Evolutionary conservation across 495 filamentous ascomycete species (phyloP).

Genomic region (Saxophila tyrrhenica): DNA sequence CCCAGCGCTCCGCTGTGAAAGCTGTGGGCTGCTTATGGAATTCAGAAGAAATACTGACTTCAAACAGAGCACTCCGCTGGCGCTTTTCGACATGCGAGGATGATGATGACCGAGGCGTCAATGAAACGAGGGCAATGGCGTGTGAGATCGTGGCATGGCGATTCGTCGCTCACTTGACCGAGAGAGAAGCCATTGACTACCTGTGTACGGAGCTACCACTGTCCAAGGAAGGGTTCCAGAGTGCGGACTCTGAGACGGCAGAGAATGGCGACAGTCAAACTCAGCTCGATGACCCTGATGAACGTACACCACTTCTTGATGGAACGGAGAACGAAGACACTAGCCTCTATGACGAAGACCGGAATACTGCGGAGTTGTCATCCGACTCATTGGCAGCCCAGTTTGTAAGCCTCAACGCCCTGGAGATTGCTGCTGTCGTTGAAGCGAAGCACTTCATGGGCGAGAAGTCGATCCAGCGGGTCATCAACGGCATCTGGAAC

Average conservation of each 20-base stretch:
- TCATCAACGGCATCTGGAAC: constrained; percentile 77
- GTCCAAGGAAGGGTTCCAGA: neutral
- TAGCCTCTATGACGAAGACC: constrained; percentile 3
- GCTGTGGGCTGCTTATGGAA: neutral
- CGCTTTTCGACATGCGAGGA: constrained; percentile 37
- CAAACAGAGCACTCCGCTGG: constrained; percentile 67
- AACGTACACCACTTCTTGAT: constrained; percentile 15
- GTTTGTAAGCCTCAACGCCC: constrained; percentile 59
- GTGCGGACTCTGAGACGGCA: neutral
- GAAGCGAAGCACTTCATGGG: constrained; percentile 84
- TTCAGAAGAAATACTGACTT: constrained; percentile 1
- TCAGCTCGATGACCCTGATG: neutral
- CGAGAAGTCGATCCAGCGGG: constrained; percentile 72
- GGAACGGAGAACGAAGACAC: neutral
- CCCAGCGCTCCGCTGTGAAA: neutral
- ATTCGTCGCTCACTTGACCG: constrained; percentile 66
- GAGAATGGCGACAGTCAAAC: neutral
- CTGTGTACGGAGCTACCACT: constrained; percentile 69
- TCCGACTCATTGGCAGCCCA: constrained; percentile 40
- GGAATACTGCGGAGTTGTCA: neutral
- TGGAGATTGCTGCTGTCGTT: constrained; percentile 85
- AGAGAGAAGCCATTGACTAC: constrained; percentile 70
- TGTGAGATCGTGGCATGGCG: constrained; percentile 92
- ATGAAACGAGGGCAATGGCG: constrained; percentile 66
- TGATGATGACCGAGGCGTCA: constrained; percentile 56